Base-by-base conservation (phyloP, 164 flowering plant species). In the Nymphaea thermarum region DNA sequence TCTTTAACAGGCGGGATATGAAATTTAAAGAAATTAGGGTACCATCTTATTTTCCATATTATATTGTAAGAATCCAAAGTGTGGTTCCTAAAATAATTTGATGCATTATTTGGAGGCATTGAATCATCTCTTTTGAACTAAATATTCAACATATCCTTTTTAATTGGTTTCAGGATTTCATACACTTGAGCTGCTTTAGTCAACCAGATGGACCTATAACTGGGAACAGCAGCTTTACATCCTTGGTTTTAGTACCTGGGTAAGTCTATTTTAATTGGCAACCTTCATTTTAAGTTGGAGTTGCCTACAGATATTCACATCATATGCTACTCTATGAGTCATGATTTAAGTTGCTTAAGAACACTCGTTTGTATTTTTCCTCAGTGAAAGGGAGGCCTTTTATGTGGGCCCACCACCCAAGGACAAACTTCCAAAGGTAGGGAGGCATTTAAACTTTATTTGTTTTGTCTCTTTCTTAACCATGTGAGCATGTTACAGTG, bases 371-470 rank as follows among this genome's bases (percentile, higher is more conserved):
- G 43, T 70, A 41, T 68, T 55, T 10, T 73, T 43, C 67, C 16
- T 66, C 75, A 94, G 99, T 67, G 67, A 72, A 68, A 81, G 82
- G 70, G 93, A 94, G 81, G 90, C 95, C 70, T 83, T 94, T 69
- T 94, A 84, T 83, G 80, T 94, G 72, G 88, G 84, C 65, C 96
- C 90, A 70, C 99, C 97, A 65, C 43, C 79, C 43, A 91, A 86
- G 74, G 97, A 94, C 72, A 87, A 86, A 80, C 84, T 91, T 43
- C 97, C 99, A 57, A 94, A 94, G 97, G 97, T 94, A 81, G 66
- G 42, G 4, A 36, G 5, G 65, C 70, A 42, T 18, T 4, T 4
- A 66, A 61, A 17, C 57, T 57, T 42, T 51, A 16, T 43, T 62
- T 60, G 17, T 68, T 41, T 62, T 53, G 65, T 65, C 25, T 10